phyloP scores from a whole-genome alignment of 2,329 filamentous ascomycete species.

The Talaromyces sp. region DNA sequence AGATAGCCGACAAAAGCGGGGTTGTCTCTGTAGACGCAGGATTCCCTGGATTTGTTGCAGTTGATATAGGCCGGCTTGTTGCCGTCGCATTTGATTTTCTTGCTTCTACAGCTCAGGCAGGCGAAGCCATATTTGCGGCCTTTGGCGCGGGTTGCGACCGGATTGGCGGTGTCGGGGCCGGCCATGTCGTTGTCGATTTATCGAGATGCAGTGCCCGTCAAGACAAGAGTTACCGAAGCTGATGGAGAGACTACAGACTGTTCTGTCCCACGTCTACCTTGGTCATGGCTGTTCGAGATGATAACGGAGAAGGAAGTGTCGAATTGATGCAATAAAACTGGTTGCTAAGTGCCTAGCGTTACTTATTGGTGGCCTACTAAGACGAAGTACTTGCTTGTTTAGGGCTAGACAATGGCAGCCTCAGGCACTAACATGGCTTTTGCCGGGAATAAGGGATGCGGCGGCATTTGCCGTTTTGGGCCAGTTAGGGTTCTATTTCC shows the following conservation, averaged over 20 bases:
- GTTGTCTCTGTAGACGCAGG: conserved; percentile 22
- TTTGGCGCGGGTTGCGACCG: background rate
- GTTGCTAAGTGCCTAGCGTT: background rate
- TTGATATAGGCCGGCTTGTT: conserved; percentile 26
- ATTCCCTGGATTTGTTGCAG: conserved; percentile 23
- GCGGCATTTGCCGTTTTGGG: background rate
- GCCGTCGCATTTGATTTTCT: conserved; percentile 29
- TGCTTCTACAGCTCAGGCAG: conserved; percentile 25
- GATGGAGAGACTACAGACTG: background rate
- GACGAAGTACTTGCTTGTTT: background rate
- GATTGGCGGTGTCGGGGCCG: background rate
- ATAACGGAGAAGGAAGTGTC: background rate
- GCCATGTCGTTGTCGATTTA: background rate
- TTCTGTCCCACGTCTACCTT: background rate
- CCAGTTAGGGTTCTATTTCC: background rate
- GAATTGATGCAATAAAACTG: background rate
- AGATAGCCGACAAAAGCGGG: conserved; percentile 16
- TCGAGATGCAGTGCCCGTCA: background rate
- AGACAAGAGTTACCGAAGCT: background rate
- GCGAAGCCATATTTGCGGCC: conserved; percentile 23
- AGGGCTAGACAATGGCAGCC: background rate
- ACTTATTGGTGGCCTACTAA: background rate
- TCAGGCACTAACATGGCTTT: background rate
- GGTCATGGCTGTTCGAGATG: background rate
- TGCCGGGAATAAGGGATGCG: background rate